A percentile compares a stretch with the other conserved stretches of the same genome.
These are phyloP conservation scores for Globisporangium carolinianum DNA, from an alignment of 352 stramenopile genomes.

Conservation along the genomic window DNA sequence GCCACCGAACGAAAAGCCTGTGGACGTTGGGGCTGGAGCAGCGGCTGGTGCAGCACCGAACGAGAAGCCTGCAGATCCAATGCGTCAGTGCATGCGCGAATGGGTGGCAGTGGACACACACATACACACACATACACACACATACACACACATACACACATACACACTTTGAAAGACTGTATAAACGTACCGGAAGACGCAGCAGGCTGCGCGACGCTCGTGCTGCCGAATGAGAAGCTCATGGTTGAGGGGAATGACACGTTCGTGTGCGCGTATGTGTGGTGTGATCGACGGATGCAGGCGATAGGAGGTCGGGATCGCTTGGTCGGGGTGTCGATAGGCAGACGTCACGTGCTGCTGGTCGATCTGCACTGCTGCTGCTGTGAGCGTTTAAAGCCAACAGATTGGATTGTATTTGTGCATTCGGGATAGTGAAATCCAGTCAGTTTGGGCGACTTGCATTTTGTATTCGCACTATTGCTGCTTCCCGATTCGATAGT, in stretches of 20 bases:
- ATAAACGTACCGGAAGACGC: conserved; percentile 19
- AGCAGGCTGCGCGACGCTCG: conserved; percentile 19
- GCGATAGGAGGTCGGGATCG: too few relatives aligned
- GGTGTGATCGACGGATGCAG: background rate
- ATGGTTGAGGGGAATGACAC: conserved; percentile 6
- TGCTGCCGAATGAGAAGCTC: conserved; percentile 29
- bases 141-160: background rate
- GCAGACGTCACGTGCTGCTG: too few relatives aligned
- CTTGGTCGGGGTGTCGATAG: too few relatives aligned
- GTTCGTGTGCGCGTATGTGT: background rate
- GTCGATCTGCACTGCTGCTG: too few relatives aligned
- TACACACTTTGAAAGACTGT: too few relatives aligned
- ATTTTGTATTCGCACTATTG: too few relatives aligned
- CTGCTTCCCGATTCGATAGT: too few relatives aligned
- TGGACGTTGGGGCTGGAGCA: conserved; percentile 2
- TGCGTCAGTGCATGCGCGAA: background rate
- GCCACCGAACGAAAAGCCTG: conserved; percentile 17
- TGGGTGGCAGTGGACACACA: too few relatives aligned
- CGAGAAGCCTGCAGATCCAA: conserved; percentile 24
- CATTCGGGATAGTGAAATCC: too few relatives aligned
- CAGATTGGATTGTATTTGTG: too few relatives aligned
- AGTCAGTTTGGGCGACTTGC: too few relatives aligned
- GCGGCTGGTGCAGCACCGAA: conserved; percentile 26
- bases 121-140: background rate
- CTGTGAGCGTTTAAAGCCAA: too few relatives aligned